phyloP scores from a whole-genome alignment of 768 basidiomycete species.

The Favolaschia claudopus region DNA sequence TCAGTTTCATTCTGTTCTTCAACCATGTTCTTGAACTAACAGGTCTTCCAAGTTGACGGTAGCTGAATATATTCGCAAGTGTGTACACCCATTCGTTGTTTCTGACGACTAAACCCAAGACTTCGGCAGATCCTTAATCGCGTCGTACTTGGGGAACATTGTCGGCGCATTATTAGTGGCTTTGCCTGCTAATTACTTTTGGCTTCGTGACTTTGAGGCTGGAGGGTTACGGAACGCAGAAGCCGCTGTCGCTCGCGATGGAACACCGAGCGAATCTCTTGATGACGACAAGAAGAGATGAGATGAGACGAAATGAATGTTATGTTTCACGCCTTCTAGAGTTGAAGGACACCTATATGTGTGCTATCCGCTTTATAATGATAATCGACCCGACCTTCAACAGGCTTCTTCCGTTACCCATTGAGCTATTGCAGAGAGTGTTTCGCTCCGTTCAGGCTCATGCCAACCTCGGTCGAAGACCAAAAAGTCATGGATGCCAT shows the following conservation, averaged over 20 bases:
- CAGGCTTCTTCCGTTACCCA: constrained; percentile 45
- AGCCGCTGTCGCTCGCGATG: too few relatives aligned
- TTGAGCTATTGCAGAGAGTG: constrained; percentile 54
- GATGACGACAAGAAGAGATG: not conserved
- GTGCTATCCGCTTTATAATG: not conserved
- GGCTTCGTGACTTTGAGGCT: constrained; percentile 58
- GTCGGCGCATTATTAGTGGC: constrained; percentile 71
- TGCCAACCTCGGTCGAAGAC: constrained; percentile 49
- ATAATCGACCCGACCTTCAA: not conserved
- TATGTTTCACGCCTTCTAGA: too few relatives aligned
- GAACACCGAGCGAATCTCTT: constrained; percentile 14
- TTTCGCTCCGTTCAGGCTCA: constrained; percentile 60
- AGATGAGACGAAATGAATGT: too few relatives aligned
- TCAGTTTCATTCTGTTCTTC: constrained; percentile 39
- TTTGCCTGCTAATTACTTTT: constrained; percentile 70
- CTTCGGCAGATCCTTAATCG: constrained; percentile 62
- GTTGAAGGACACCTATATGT: too few relatives aligned
- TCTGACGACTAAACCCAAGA: not conserved
- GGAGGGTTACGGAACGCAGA: constrained; percentile 51
- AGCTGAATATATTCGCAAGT: constrained; percentile 73
- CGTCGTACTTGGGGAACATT: constrained; percentile 71
- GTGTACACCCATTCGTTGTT: constrained; percentile 27
- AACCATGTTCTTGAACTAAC: not conserved
- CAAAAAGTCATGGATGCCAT: constrained; percentile 63
- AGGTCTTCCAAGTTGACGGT: constrained; percentile 50